Percentiles rank a stretch among this genome's conserved stretches.
phyloP scores from a whole-genome alignment of 495 filamentous ascomycete species.

The Bacidia gigantensis region DNA sequence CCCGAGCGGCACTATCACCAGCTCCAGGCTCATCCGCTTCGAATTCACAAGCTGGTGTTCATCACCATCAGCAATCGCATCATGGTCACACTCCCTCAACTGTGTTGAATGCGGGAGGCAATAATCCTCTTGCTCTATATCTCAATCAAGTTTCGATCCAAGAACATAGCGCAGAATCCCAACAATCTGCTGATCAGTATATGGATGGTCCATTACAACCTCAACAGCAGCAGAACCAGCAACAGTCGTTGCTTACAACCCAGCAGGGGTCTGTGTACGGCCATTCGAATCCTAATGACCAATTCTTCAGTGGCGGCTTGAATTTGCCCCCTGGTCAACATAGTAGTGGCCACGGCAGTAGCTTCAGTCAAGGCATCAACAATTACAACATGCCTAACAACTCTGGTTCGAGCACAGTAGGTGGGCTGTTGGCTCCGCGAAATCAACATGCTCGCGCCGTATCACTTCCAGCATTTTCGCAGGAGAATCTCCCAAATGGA shows the following conservation, averaged over 20 bases:
- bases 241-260: constrained; percentile 14
- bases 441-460: constrained; percentile 68
- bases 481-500: constrained; percentile 41
- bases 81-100: constrained; percentile 47
- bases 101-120: constrained; percentile 62
- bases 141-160: constrained; percentile 73
- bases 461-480: constrained; percentile 62
- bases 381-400: constrained; percentile 26
- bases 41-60: constrained; percentile 38
- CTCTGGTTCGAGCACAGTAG: constrained; percentile 48
- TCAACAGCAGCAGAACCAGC: constrained; percentile 46
- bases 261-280: constrained; percentile 42
- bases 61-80: constrained; percentile 25
- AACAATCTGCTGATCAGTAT: constrained; percentile 36
- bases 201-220: constrained; percentile 43
- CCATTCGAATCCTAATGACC: constrained; percentile 36
- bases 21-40: constrained; percentile 38
- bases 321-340: constrained; percentile 41
- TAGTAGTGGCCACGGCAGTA: constrained; percentile 36
- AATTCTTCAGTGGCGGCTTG: constrained; percentile 38
- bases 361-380: constrained; percentile 44
- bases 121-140: constrained; percentile 92
- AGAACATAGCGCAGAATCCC: constrained; percentile 47
- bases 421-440: constrained; percentile 63
- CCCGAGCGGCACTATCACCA: constrained; percentile 41